Conservation (phyloP, 129 eudicot species). For the Flaveria ramosissima region DNA sequence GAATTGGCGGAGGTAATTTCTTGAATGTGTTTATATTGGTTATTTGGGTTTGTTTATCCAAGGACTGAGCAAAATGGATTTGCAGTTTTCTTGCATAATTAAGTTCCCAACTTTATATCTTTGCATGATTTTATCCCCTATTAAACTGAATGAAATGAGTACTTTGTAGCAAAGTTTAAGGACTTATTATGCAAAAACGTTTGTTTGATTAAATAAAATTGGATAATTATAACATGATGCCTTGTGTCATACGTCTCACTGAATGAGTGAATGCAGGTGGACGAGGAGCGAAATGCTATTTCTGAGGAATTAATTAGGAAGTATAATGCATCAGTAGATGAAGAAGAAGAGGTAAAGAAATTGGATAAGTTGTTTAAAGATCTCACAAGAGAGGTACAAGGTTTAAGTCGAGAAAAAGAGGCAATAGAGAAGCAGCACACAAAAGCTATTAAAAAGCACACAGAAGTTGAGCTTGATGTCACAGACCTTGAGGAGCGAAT, state of each 20-base stretch:
- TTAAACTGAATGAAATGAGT: background rate
- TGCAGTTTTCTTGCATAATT: background rate
- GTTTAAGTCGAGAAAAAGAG: slow-evolving; percentile 79
- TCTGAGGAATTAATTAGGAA: slow-evolving; percentile 64
- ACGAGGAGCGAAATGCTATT: slow-evolving; percentile 67
- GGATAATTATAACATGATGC: slow-evolving; percentile 16
- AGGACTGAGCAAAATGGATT: background rate
- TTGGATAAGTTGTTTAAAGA: slow-evolving; percentile 80
- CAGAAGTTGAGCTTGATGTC: slow-evolving; percentile 92
- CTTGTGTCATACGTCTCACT: slow-evolving; percentile 18
- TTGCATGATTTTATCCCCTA: background rate
- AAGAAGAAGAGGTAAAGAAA: slow-evolving; percentile 83
- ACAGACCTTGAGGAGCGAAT: slow-evolving; percentile 82
- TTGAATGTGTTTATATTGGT: background rate
- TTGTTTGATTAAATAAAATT: background rate
- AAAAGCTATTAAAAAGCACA: slow-evolving; percentile 70
- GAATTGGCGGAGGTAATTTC: slow-evolving; percentile 63
- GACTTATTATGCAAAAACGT: background rate
- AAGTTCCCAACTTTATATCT: background rate
- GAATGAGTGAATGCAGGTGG: slow-evolving; percentile 68
- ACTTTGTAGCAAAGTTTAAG: background rate
- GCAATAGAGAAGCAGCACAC: slow-evolving; percentile 77
- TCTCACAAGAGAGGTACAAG: slow-evolving; percentile 80
- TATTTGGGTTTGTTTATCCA: background rate
- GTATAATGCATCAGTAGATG: slow-evolving; percentile 68